These are phyloP conservation scores for Cunninghamia lanceolata DNA, from an alignment of 75 land plant genomes.

Conservation along the genomic window DNA sequence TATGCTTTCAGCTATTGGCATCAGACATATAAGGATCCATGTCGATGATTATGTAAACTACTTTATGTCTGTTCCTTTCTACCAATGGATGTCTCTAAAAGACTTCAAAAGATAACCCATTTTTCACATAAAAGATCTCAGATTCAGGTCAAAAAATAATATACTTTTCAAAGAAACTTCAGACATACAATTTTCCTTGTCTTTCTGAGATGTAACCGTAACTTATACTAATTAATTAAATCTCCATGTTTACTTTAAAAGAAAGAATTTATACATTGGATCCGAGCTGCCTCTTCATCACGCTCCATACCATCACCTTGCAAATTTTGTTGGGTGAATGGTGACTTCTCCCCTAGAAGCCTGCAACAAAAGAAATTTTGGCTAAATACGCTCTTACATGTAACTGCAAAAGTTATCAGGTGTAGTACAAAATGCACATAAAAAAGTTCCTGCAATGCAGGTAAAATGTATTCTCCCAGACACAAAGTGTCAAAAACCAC, in stretches of 20 bases:
- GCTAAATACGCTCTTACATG: neutral
- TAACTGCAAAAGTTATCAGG: neutral
- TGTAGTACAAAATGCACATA: neutral
- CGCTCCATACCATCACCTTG: constrained; percentile 82
- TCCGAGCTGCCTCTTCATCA: constrained; percentile 86
- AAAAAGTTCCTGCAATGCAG: neutral
- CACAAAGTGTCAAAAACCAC: neutral
- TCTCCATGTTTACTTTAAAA: neutral
- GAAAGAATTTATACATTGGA: constrained; percentile 53
- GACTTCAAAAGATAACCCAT: neutral
- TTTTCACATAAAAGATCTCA: neutral
- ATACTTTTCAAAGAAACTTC: neutral
- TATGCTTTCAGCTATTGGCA: neutral
- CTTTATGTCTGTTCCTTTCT: too few species aligned
- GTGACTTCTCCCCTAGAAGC: constrained; percentile 93
- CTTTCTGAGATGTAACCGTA: neutral
- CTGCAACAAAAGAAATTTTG: constrained; percentile 30
- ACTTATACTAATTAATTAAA: neutral
- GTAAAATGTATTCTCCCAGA: neutral
- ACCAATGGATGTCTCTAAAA: too few species aligned
- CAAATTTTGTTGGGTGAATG: constrained; percentile 81
- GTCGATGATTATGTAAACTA: too few species aligned
- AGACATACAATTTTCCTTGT: neutral
- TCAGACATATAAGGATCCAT: neutral
- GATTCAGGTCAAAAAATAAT: neutral